Evolutionary conservation across 176 grass and related monocot species (phyloP), one percentile per base, ranked within the genome.

Genomic region (Musa beccarii): DNA sequence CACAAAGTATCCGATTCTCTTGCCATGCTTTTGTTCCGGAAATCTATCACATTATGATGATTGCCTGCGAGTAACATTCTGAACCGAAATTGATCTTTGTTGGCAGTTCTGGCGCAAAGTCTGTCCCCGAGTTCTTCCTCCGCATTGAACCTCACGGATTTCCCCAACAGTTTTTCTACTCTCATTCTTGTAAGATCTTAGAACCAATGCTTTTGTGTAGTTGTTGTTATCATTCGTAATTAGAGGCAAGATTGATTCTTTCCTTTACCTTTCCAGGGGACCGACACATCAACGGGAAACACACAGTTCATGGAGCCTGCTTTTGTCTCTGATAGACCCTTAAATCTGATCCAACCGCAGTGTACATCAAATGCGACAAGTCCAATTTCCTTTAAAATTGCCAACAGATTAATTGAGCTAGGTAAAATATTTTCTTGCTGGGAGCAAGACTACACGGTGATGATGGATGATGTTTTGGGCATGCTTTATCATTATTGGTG

Each of bases 271-370:
- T 86, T 43, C 10, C 78, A 93, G 94, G 90, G 90, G 6, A 77
- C 89, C 1, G 84, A 91, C 78, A 89, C 88, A 17, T 63, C 21
- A 49, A 81, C 88, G 1, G 63, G 28, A 79, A 34, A 53, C 10
- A 91, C 65, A 70, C 82, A 93, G 70, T 84, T 82, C 59, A 65
- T 98, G 26, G 94, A 98, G 54, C 79, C 90, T 9, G 94, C 76
- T 12, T 91, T 98, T 83, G 63, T 85, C 3, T 78, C 87, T 52
- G 80, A 69, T 62, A 67, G 78, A n/a, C 80, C 76, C 64, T 49
- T 93, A 54, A 91, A 93, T 82, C 20, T 76, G n/a, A 15, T 98
- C 16, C 88, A 98, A 57, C 64, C 78, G 26, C 76, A 73, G 51
- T 98, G 90, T 28, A 53, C 13, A 1, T 54, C 86, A 54, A 93